phyloP scores from a whole-genome alignment of 2,329 filamentous ascomycete species.

The Penicillium sp. region DNA sequence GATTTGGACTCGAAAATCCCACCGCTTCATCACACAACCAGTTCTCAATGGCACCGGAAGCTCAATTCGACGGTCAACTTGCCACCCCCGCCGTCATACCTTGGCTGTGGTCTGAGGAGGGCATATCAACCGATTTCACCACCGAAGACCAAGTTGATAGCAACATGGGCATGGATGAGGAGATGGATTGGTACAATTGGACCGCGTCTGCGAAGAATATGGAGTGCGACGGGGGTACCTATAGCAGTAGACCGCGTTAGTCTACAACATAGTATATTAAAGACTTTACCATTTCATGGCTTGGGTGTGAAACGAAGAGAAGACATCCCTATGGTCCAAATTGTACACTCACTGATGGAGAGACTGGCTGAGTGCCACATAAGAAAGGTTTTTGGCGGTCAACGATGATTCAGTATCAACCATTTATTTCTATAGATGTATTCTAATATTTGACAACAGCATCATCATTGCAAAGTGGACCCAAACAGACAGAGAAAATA shows the following conservation, averaged over 20 bases:
- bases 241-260: background rate
- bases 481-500: no score
- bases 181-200: slow-evolving; percentile 43
- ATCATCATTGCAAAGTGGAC: no score
- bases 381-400: no score
- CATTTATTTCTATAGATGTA: no score
- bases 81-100: background rate
- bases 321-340: no score
- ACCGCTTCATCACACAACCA: background rate
- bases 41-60: background rate
- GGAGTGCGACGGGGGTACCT: slow-evolving; percentile 5
- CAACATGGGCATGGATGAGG: slow-evolving; percentile 30
- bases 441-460: no score
- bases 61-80: background rate
- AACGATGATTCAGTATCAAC: no score
- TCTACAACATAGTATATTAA: background rate
- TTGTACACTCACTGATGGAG: no score
- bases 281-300: background rate
- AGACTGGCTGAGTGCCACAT: no score
- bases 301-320: no score
- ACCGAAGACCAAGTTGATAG: slow-evolving; percentile 1
- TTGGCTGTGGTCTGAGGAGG: slow-evolving; percentile 22
- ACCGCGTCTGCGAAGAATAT: slow-evolving; percentile 36
- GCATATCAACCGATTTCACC: background rate
- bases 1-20: background rate